Evolutionary conservation across 1,284 basidiomycete species (phyloP), one percentile per base, ranked within the genome.

Genomic region (Moniliophthora roreri): DNA sequence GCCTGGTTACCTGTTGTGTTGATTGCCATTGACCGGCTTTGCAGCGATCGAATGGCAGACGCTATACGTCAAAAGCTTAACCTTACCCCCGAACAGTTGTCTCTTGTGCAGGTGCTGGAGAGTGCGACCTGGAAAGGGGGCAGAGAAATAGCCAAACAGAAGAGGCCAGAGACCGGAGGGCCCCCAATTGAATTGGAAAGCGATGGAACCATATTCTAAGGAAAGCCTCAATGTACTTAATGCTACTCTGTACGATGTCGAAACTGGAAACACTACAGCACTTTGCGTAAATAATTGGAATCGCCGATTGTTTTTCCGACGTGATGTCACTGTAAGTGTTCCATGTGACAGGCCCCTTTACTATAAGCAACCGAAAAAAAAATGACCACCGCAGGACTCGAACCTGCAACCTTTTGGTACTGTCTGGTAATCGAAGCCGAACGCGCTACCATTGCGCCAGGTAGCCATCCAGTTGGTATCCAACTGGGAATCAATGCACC

Each of bases 41-140:
- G 21, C 65, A 95, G 92, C 20, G 94, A 96, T 69, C 84, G 87
- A 52, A 85, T 94, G 56, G 89, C 90, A 2, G 75, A 82, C 32
- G 78, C 79, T 26, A 85, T 96, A 57, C 85, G 91, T 42, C 62
- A 65, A 50, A 79, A 83, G 59, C 76, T 90, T 45, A 69, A 72
- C 1, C 63, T 87, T 28, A 73, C 69, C 2, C 65, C 64, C 3
- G 74, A 73, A 1, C 72, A 85, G 51, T 76, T 87, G 26, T 81
- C 82, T 0, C 80, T 97, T 10, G 87, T 92, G 0, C 96, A 98
- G 69, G 87, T 98, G 0, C 75, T 98, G 26, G 95, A 98, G 70
- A 87, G 87, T 48, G 94, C 93, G 1, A 98, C 95, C 0, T 98
- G 95, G 96, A 96, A 95, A 66, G 94, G 93, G 2, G 95, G 91